A percentile compares a stretch with the other conserved stretches of the same genome.
Conservation (phyloP, 225 moss, liverwort and hornwort genomes). For the Sphagnum contortum region DNA sequence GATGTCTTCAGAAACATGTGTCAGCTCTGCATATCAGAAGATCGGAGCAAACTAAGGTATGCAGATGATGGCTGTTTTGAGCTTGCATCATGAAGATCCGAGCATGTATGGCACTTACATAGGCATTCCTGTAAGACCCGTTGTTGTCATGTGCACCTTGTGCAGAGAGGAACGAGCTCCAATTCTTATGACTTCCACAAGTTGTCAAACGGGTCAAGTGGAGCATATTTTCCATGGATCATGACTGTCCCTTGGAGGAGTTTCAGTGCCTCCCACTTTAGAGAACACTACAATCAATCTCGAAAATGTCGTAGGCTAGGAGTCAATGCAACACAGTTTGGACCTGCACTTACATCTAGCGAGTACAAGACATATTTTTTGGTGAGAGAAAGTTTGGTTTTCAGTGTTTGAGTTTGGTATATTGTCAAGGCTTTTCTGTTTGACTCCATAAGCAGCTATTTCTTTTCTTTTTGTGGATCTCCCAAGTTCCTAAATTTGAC, state of each 20-base stretch:
- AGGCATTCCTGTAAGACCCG: too few relatives aligned
- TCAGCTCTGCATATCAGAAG: too few relatives aligned
- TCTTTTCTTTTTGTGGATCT: background rate
- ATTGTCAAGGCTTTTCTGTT: too few relatives aligned
- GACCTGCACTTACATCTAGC: constrained; percentile 51
- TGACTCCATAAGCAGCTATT: background rate
- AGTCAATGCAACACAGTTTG: constrained; percentile 56
- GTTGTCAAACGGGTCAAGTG: background rate
- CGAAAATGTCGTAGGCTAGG: constrained; percentile 41
- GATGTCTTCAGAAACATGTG: too few relatives aligned
- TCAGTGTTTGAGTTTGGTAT: background rate
- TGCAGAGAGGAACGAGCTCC: too few relatives aligned
- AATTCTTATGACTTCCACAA: background rate
- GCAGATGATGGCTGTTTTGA: too few relatives aligned
- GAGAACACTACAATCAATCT: too few relatives aligned
- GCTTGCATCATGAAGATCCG: too few relatives aligned
- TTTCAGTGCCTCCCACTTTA: background rate
- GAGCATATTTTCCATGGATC: background rate
- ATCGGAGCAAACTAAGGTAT: too few relatives aligned
- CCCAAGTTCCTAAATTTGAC: constrained; percentile 6
- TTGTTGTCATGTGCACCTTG: too few relatives aligned
- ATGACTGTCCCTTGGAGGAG: background rate
- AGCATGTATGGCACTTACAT: too few relatives aligned
- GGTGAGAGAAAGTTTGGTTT: constrained; percentile 7
- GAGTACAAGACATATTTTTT: constrained; percentile 63